Conservation (phyloP, 768 basidiomycete species). For the Boletellus ananiceps region DNA sequence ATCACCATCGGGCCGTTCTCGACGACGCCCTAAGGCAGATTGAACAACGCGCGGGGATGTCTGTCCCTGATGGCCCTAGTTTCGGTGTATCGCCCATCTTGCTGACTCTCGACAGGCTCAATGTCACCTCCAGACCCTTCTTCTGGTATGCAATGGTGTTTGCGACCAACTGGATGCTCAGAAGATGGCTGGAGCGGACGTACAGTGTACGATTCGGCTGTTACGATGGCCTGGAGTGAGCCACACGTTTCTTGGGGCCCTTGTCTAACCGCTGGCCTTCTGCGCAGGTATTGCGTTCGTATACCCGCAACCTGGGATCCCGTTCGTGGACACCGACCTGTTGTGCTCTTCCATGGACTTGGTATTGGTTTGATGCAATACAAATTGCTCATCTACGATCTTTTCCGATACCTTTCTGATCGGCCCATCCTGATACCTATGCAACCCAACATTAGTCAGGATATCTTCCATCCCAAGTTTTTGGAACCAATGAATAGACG, state of each 20-base stretch:
- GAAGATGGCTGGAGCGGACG: constrained; percentile 38
- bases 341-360: constrained; percentile 86
- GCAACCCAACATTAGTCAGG: constrained; percentile 84
- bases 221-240: constrained; percentile 69
- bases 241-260: constrained; percentile 3
- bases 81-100: constrained; percentile 51
- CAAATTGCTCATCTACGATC: constrained; percentile 50
- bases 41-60: constrained; percentile 67
- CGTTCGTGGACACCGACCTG: constrained; percentile 53
- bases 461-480: constrained; percentile 73
- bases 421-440: constrained; percentile 74
- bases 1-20: constrained; percentile 45
- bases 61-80: constrained; percentile 57
- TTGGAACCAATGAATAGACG: constrained; percentile 64
- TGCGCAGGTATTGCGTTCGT: constrained; percentile 64
- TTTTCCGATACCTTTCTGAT: constrained; percentile 53
- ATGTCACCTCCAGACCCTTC: constrained; percentile 64
- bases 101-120: constrained; percentile 75
- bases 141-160: constrained; percentile 55
- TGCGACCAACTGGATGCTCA: constrained; percentile 45
- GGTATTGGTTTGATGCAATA: constrained; percentile 81
- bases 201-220: constrained; percentile 43
- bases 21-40: constrained; percentile 57
- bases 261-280: not conserved
- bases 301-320: constrained; percentile 65